Evolutionary conservation across 371 early-diverging fungal genomes (phyloP).

Genomic region (Mucor irregularis): DNA sequence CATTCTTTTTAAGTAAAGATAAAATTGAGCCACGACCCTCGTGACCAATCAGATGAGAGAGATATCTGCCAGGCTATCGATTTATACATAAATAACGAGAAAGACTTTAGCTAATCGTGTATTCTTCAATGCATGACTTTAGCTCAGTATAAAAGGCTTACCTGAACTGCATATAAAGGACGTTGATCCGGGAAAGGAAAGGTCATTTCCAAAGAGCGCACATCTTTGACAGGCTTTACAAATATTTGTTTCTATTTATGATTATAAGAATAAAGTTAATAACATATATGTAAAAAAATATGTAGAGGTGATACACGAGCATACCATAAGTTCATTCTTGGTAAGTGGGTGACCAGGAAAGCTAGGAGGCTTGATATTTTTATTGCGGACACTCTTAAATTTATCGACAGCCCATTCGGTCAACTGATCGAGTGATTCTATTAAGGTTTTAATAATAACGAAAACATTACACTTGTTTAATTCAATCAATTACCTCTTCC

Average conservation of each 20-base stretch:
- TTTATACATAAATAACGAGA: conserved; percentile 13
- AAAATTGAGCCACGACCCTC: conserved; percentile 85
- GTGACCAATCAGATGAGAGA: conserved; percentile 79
- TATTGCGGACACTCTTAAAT: conserved; percentile 74
- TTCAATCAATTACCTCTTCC: conserved; percentile 75
- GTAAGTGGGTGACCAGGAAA: conserved; percentile 77
- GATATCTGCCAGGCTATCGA: conserved; percentile 64
- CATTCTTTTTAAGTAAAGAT: conserved; percentile 79
- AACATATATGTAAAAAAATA: too few relatives aligned
- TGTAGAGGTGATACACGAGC: too few relatives aligned
- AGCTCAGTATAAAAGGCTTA: too few relatives aligned
- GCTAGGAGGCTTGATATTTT: conserved; percentile 62
- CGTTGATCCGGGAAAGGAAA: conserved; percentile 85
- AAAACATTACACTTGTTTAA: too few relatives aligned
- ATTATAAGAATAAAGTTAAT: too few relatives aligned
- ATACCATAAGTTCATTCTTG: conserved; percentile 59
- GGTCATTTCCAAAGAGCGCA: conserved; percentile 68
- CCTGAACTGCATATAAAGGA: conserved; percentile 55
- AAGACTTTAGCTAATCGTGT: background rate
- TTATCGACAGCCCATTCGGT: conserved; percentile 75
- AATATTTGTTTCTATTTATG: conserved; percentile 68
- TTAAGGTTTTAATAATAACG: too few relatives aligned
- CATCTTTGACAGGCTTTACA: conserved; percentile 81
- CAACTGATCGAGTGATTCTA: conserved; percentile 81
- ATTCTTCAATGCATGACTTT: background rate